Evolutionary conservation across 1,139 yeast species (phyloP).

Genomic region (Yamadazyma dendronema): DNA sequence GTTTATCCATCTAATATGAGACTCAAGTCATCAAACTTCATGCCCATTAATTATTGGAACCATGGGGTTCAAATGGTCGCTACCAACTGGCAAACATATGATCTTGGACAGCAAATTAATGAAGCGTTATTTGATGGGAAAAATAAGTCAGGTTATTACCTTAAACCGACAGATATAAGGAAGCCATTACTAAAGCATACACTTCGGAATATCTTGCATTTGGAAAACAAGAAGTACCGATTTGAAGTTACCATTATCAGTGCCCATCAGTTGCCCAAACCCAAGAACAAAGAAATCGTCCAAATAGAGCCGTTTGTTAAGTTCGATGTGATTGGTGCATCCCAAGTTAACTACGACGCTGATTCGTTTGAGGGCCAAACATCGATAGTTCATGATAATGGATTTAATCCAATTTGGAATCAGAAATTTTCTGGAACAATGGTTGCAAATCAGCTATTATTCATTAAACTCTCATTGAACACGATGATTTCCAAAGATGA

Average conservation of each 20-base stretch:
- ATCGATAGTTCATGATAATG: slow-evolving; percentile 51
- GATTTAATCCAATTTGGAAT: slow-evolving; percentile 87
- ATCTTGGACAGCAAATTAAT: slow-evolving; percentile 85
- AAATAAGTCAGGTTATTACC: slow-evolving; percentile 65
- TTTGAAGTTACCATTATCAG: slow-evolving; percentile 56
- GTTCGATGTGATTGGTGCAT: slow-evolving; percentile 53
- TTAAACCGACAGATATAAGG: slow-evolving; percentile 61
- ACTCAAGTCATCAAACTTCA: slow-evolving; percentile 74
- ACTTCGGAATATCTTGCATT: slow-evolving; percentile 11
- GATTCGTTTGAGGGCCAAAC: slow-evolving; percentile 26
- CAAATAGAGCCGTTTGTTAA: slow-evolving; percentile 57
- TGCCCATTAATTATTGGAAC: slow-evolving; percentile 77
- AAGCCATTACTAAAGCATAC: slow-evolving; percentile 31
- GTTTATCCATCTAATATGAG: slow-evolving; percentile 84
- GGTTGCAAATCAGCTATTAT: slow-evolving; percentile 30
- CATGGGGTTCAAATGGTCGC: slow-evolving; percentile 94
- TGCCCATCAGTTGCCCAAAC: slow-evolving; percentile 81
- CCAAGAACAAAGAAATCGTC: slow-evolving; percentile 32
- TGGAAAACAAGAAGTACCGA: slow-evolving; percentile 7
- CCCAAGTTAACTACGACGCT: slow-evolving; percentile 23
- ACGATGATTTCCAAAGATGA: slow-evolving; percentile 24
- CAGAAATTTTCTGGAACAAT: slow-evolving; percentile 47
- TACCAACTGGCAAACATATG: slow-evolving; percentile 94
- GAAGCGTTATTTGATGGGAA: slow-evolving; percentile 73
- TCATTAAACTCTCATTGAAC: slow-evolving; percentile 30